Conservation (phyloP, 345 rosid genomes). For the Acer yangbiense region DNA sequence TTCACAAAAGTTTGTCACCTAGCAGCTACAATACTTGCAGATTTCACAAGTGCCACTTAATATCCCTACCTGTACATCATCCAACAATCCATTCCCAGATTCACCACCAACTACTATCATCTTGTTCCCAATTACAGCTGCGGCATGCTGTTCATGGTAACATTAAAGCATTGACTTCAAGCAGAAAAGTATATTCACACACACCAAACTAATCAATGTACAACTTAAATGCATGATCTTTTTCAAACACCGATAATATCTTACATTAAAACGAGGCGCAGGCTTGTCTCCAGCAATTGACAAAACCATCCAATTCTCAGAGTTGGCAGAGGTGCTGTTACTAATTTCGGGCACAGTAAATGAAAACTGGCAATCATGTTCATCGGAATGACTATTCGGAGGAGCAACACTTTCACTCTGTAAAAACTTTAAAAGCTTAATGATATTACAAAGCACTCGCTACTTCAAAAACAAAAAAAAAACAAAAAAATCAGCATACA, state of each 20-base stretch:
- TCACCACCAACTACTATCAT: conserved; percentile 98
- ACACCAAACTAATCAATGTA: background rate
- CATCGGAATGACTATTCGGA: conserved; percentile 50
- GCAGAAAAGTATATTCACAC: background rate
- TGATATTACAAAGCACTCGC: background rate
- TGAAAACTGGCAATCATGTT: conserved; percentile 50
- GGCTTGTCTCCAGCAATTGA: conserved; percentile 83
- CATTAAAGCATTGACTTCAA: conserved; percentile 13
- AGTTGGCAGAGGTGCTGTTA: conserved; percentile 42
- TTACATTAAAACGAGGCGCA: conserved; percentile 77
- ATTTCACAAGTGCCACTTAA: background rate
- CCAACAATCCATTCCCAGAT: conserved; percentile 75
- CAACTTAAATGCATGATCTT: background rate
- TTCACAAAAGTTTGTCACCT: conserved; percentile 1
- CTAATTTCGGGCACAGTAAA: conserved; percentile 45
- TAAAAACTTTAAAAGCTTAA: conserved; percentile 14
- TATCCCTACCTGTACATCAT: conserved; percentile 84
- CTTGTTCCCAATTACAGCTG: conserved; percentile 85
- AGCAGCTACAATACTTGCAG: background rate
- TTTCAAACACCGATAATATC: conserved; percentile 1
- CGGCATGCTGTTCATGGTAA: conserved; percentile 70
- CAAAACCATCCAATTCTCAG: conserved; percentile 87
- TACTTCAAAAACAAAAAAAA: background rate
- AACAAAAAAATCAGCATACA: conserved; percentile 14
- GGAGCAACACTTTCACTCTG: conserved; percentile 59